These are phyloP conservation scores for Kwoniella europaea DNA, from an alignment of 768 basidiomycete genomes.

Conservation along the genomic window DNA sequence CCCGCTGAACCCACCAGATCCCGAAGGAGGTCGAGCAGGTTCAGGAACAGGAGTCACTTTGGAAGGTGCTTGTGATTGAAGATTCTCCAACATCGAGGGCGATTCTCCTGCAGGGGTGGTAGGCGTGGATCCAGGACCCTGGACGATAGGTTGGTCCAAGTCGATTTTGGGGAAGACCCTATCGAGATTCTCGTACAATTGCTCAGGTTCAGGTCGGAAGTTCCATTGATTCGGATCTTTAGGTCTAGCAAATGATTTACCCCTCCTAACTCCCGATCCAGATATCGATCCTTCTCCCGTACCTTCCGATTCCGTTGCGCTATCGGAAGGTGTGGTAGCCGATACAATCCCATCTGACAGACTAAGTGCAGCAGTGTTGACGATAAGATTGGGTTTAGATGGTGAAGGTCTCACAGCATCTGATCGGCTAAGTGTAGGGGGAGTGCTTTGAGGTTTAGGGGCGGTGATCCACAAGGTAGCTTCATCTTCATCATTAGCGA, in stretches of 20 bases:
- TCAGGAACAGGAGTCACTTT: constrained; percentile 7
- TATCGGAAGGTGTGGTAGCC: constrained; percentile 39
- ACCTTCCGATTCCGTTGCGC: constrained; percentile 44
- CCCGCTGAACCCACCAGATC: constrained; percentile 11
- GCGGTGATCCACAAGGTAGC: constrained; percentile 53
- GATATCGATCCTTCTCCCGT: constrained; percentile 25
- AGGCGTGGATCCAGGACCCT: constrained; percentile 63
- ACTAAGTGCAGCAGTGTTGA: constrained; percentile 32
- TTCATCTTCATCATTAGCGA: constrained; percentile 46
- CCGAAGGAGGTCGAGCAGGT: constrained; percentile 3
- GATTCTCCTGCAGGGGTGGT: constrained; percentile 43
- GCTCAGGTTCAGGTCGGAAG: constrained; percentile 86
- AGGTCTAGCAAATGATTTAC: constrained; percentile 68
- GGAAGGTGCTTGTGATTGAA: constrained; percentile 36
- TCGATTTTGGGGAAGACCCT: constrained; percentile 96
- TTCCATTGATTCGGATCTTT: constrained; percentile 77
- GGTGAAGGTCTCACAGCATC: constrained; percentile 40
- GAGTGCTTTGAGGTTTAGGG: constrained; percentile 20
- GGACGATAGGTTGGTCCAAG: constrained; percentile 92
- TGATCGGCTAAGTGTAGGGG: constrained; percentile 15
- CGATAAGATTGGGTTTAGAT: constrained; percentile 34
- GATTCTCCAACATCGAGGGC: constrained; percentile 20
- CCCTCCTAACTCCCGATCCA: constrained; percentile 35
- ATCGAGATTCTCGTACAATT: constrained; percentile 88
- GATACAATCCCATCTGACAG: constrained; percentile 1